Base-by-base conservation (phyloP, 441 rosid genomes). In the Metrosideros polymorpha region DNA sequence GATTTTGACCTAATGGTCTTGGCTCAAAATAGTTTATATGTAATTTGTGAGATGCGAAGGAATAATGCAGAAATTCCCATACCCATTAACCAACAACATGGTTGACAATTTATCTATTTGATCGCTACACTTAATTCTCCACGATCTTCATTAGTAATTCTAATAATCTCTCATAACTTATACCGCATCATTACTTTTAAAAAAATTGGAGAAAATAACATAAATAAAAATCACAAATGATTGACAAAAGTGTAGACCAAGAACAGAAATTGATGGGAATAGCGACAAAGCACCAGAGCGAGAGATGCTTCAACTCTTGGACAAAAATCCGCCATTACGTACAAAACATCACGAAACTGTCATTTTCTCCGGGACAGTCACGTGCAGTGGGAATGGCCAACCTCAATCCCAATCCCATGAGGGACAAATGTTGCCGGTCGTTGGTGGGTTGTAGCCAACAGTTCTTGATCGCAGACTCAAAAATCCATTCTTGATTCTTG, bases 21-120 rank as follows among this genome's bases (percentile, higher is more conserved):
- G 17, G 19, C 27, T 63, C 24, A 8, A 66, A 66, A 66, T 66
- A 32, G 1, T 35, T 19, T 19, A 9, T 7, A 32, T 0, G 0
- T 2, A 19, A 66, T 35, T 35, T 0, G 0, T 35, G 27, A 2
- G 4, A 32, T 19, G 0, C 2, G 13, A 35, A 5, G 6, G 12
- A 66, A 35, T 35, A 2, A 19, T 4, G 0, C 5, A 14, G 19
- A 66, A 35, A 66, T 19, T 0, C 45, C 12, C 24, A 35, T 18
- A 66, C 27, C 14, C 27, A 19, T 66, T 19, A 66, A 18, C 14
- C 6, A 18, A 66, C n/a, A n/a, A n/a, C n/a, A 45, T 8, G 7
- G 10, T 45, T 45, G 47, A 45, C 9, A 4, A 63, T 7, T 18
- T 32, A 39, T 63, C 32, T 63, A 63, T 63, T 30, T 63, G 32